Evolutionary conservation across 306 rosid species (phyloP), one percentile per base, ranked within the genome.

Genomic region (Acacia confusa): DNA sequence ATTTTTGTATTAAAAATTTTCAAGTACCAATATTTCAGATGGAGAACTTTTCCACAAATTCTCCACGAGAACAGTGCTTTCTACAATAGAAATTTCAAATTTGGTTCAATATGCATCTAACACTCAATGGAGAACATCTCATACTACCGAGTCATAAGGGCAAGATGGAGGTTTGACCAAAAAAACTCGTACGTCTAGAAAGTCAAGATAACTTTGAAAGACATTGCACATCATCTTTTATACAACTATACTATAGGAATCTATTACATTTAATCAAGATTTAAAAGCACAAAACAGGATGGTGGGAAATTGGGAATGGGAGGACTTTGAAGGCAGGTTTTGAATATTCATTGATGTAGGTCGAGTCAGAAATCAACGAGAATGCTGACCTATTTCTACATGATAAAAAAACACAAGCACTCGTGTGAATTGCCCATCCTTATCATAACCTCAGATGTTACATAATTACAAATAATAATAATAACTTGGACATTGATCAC

Each of bases 381-480:
- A 77, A 77, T 47, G 30, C 82, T 50, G 75, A 77, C 27, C 85
- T 64, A 78, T 53, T 55, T 34, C 70, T 34, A 68, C 77, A 57
- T 36, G 53, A 70, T 30, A 75, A 55, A 70, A 78, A 70, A 76
- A 70, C 84, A 76, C 67, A 52, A 53, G 28, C 67, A 69, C 38
- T 43, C 38, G 72, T 74, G 60, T 63, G 82, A 86, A 74, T 43
- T 48, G 81, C 89, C 69, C 82, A 83, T 75, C 77, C 80, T 40
- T 80, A 79, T 44, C 81, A 87, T 75, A 76, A 85, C 67, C 48
- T 73, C 57, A 81, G 80, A 63, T 75, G 74, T 78, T 74, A 83
- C 88, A 79, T 84, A 86, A 85, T 88, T 88, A 91, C 95, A 92
- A 47, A 52, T 60, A 50, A 52, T 60, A 50, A 25, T 25, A 84